A percentile compares a stretch with the other conserved stretches of the same genome.
These are phyloP conservation scores for Cyclotella sp. DNA, from an alignment of 108 stramenopile genomes.

Conservation along the genomic window DNA sequence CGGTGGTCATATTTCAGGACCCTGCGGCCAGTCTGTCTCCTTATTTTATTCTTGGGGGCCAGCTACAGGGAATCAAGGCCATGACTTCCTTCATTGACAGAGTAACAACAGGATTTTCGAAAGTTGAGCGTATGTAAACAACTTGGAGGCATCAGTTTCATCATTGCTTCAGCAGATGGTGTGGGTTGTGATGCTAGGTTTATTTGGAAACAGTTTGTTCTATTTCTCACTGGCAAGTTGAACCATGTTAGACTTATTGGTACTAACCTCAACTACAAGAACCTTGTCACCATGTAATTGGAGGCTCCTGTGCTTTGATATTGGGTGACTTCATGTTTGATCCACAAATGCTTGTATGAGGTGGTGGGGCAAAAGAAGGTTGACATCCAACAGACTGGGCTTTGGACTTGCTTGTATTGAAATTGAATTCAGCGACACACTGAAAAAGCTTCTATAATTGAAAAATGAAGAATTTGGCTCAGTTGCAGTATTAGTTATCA, in stretches of 20 bases:
- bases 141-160: no score
- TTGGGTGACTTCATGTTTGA: constrained; percentile 12
- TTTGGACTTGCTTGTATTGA: constrained; percentile 8
- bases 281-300: constrained; percentile 12
- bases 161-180: no score
- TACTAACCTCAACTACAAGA: constrained; percentile 26
- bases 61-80: no score
- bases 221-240: not conserved
- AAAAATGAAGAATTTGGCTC: not conserved
- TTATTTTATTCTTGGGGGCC: no score
- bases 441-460: not conserved
- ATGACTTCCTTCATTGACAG: no score
- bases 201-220: not conserved
- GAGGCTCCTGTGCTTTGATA: constrained; percentile 2
- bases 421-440: not conserved
- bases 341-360: not conserved
- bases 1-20: not conserved
- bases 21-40: no score
- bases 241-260: constrained; percentile 11
- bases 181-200: no score
- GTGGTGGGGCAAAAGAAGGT: constrained; percentile 5
- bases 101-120: no score
- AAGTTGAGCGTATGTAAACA: no score
- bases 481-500: not conserved
- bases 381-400: constrained; percentile 8